A percentile compares a stretch with the other conserved stretches of the same genome.
These are phyloP conservation scores for Alternaria panax DNA, from an alignment of 2,329 filamentous ascomycete genomes.

Conservation along the genomic window DNA sequence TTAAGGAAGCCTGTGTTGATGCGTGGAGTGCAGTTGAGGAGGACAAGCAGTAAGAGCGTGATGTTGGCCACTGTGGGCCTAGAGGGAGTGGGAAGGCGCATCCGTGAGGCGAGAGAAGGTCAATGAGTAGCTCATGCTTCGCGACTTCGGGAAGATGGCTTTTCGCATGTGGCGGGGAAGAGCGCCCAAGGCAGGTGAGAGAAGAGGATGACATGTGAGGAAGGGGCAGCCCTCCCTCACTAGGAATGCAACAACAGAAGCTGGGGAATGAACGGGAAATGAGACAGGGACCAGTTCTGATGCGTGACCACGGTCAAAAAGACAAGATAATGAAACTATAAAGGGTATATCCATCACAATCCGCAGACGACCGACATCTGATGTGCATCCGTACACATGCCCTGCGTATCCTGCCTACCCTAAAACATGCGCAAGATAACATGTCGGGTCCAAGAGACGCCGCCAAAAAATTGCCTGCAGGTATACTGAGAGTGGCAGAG, in stretches of 20 bases:
- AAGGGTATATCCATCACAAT: constrained; percentile 25
- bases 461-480: neutral
- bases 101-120: neutral
- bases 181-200: neutral
- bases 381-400: constrained; percentile 8
- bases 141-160: neutral
- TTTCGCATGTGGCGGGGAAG: neutral
- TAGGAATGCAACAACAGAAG: neutral
- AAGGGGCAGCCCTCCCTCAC: neutral
- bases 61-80: neutral
- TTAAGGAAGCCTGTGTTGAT: neutral
- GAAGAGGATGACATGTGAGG: neutral
- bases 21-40: no score
- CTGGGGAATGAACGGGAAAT: neutral
- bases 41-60: neutral
- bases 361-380: constrained; percentile 5
- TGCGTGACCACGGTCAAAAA: neutral
- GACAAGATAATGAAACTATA: constrained; percentile 15
- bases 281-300: neutral
- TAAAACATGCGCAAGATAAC: neutral
- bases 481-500: constrained; percentile 5
- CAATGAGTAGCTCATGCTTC: neutral
- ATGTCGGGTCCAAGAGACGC: neutral
- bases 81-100: neutral
- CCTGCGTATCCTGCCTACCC: constrained; percentile 17